Evolutionary conservation across 495 filamentous ascomycete species (phyloP), one percentile per base, ranked within the genome.

Genomic region (Jackrogersella multiformis): DNA sequence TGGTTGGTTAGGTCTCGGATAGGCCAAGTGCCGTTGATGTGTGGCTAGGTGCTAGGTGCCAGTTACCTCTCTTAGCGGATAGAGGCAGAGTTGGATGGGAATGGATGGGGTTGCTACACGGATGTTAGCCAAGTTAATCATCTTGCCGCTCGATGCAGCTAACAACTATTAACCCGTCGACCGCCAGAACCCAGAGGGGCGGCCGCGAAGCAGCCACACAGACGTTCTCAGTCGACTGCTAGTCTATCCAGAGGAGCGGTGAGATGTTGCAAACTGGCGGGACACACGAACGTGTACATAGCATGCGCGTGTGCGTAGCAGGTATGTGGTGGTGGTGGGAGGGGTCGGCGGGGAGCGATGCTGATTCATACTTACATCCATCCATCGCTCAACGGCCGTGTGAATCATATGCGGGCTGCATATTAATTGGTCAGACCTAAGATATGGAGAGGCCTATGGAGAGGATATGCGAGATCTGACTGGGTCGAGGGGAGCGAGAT

Each of bases 231-330:
- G 42, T 63, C 56, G 55, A 55, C 20, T 42, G 41, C 39, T 39
- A 32, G 60, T 30, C 39, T 51, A 46, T 42, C 38, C 53, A 38
- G 60, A 69, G 60, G 52, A 45, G 66, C 66, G 66, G 66, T 69
- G 66, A 59, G 60, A 48, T 49, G 16, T 69, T 64, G 60, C 60
- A 36, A 69, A 69, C 45, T 60, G 66, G 66, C 66, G 66, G 66
- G 60, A 57, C 23, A 64, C 53, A 48, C 36, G 15, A 41, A 20
- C 6, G 42, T 26, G 42, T 26, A 26, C 13, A 21, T 24, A 45
- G 41, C 21, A 21, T 46, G 6, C 4, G 42, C 21, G 42, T 35
- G 42, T 20, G 48, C 30, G 46, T 24, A n/a, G n/a, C n/a, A n/a
- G n/a, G n/a, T n/a, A n/a, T n/a, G n/a, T n/a, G n/a, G n/a, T n/a